These are phyloP conservation scores for Heritiera fomes DNA, from an alignment of 345 rosid genomes.

Conservation along the genomic window DNA sequence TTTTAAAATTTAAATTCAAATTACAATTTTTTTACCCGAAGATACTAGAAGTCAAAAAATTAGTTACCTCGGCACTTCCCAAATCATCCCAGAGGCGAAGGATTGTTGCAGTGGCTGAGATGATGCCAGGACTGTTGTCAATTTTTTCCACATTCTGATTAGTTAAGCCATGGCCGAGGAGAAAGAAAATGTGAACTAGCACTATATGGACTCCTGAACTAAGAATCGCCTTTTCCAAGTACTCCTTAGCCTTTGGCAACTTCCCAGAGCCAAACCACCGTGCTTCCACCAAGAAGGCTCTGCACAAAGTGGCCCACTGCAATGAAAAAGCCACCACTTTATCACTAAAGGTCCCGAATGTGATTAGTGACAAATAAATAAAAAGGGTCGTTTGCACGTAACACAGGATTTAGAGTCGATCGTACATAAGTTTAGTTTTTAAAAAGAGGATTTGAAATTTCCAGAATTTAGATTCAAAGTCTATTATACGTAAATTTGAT, in stretches of 20 bases:
- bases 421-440: no score
- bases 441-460: no score
- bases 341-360: no score
- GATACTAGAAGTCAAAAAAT: no score
- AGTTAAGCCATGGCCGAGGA: constrained; percentile 42
- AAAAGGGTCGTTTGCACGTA: no score
- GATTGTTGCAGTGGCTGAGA: constrained; percentile 46
- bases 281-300: constrained; percentile 62
- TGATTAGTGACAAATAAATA: no score
- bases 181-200: constrained; percentile 50
- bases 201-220: constrained; percentile 57
- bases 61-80: constrained; percentile 54
- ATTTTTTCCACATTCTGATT: constrained; percentile 33
- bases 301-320: constrained; percentile 58
- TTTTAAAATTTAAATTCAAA: no score
- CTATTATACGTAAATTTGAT: no score
- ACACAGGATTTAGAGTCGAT: no score
- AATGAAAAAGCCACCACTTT: neutral
- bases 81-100: constrained; percentile 66
- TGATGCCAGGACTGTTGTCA: constrained; percentile 35
- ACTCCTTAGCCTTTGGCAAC: constrained; percentile 43
- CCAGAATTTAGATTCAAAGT: no score
- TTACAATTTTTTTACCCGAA: no score
- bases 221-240: constrained; percentile 53
- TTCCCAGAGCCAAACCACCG: constrained; percentile 50